Evolutionary conservation across 1,139 yeast species (phyloP).

Genomic region (Geotrichum restrictum): DNA sequence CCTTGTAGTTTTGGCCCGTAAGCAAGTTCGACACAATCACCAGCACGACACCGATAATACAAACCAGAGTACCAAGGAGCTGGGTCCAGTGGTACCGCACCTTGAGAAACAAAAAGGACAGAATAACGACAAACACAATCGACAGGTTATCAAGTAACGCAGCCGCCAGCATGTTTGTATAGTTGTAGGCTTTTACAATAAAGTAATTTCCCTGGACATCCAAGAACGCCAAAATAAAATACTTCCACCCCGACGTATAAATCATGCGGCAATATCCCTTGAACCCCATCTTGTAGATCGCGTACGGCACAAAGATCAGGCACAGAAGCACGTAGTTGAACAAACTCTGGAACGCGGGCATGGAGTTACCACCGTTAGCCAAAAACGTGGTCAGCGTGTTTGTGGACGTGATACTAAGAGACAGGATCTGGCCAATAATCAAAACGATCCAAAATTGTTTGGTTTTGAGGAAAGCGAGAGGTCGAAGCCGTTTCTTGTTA

Average conservation of each 20-base stretch:
- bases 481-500: conserved; percentile 1
- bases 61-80: conserved; percentile 41
- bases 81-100: conserved; percentile 48
- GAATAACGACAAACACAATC: conserved; percentile 43
- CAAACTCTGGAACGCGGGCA: conserved; percentile 46
- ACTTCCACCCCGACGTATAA: conserved; percentile 43
- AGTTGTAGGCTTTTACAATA: conserved; percentile 44
- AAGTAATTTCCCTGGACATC: conserved; percentile 48
- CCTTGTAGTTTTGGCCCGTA: conserved; percentile 41
- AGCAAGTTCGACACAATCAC: conserved; percentile 42
- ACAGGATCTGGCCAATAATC: conserved; percentile 43
- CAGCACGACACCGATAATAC: conserved; percentile 45
- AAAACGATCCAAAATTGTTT: conserved; percentile 43
- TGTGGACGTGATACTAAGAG: conserved; percentile 43
- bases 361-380: conserved; percentile 39
- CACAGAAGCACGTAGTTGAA: conserved; percentile 41
- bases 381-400: conserved; percentile 44
- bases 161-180: conserved; percentile 45
- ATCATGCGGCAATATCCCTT: conserved; percentile 35
- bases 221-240: conserved; percentile 42
- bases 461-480: conserved; percentile 37
- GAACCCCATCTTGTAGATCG: conserved; percentile 41
- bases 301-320: conserved; percentile 41
- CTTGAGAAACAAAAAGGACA: conserved; percentile 42
- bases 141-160: conserved; percentile 45